Conservation (phyloP, 495 filamentous ascomycete species). For the Apiosordaria backusii region DNA sequence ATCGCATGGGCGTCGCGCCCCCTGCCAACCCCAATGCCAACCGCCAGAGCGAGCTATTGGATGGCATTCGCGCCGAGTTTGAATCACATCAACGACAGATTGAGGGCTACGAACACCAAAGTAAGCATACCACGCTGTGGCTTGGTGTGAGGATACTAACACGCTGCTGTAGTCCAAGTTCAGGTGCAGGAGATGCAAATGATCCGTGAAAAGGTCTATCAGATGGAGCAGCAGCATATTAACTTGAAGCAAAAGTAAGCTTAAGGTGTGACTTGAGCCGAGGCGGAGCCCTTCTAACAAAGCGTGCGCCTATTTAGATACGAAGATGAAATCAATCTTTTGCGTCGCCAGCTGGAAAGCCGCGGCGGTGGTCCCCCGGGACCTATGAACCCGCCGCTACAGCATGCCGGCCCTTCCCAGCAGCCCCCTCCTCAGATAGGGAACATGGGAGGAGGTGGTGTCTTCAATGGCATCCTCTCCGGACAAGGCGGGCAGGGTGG, state of each 20-base stretch:
- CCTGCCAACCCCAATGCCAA: slow-evolving; percentile 47
- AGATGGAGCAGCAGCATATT: slow-evolving; percentile 82
- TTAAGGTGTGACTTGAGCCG: not conserved
- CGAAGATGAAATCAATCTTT: slow-evolving; percentile 80
- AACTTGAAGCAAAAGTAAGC: slow-evolving; percentile 85
- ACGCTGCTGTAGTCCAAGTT: slow-evolving; percentile 58
- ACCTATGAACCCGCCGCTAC: slow-evolving; percentile 61
- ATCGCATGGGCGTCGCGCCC: slow-evolving; percentile 68
- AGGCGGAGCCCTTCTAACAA: slow-evolving; percentile 6
- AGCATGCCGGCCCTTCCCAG: slow-evolving; percentile 74
- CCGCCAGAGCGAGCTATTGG: slow-evolving; percentile 85
- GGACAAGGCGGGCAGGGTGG: slow-evolving; percentile 82
- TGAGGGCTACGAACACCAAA: slow-evolving; percentile 82
- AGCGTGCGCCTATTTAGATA: slow-evolving; percentile 56
- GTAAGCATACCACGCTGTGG: slow-evolving; percentile 55
- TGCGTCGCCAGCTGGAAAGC: slow-evolving; percentile 82
- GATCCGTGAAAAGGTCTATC: slow-evolving; percentile 84
- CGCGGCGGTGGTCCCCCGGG: slow-evolving; percentile 64
- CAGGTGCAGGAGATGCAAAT: slow-evolving; percentile 92
- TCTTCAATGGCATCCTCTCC: slow-evolving; percentile 95
- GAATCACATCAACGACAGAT: slow-evolving; percentile 71
- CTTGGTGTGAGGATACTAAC: slow-evolving; percentile 8
- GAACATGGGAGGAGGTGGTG: slow-evolving; percentile 69
- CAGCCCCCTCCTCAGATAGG: slow-evolving; percentile 69
- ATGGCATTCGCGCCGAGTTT: slow-evolving; percentile 86